A percentile compares a stretch with the other conserved stretches of the same genome.
Evolutionary conservation across 2,329 filamentous ascomycete species (phyloP).

Genomic region (Pseudogymnoascus sp.): DNA sequence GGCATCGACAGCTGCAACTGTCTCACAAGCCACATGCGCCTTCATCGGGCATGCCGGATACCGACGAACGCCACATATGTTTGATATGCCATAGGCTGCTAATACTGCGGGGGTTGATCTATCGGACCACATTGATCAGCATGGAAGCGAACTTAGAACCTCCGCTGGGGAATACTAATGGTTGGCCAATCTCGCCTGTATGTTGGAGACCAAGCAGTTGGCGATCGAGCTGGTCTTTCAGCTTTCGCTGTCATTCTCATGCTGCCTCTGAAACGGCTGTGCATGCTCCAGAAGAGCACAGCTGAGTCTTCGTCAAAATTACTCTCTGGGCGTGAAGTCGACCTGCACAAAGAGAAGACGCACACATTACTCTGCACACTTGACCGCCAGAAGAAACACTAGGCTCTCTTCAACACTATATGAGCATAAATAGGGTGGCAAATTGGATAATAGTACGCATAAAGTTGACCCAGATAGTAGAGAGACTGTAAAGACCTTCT

Average conservation of each 20-base stretch:
- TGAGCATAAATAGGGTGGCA: neutral
- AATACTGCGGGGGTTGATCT: neutral
- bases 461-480: neutral
- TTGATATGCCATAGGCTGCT: neutral
- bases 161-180: neutral
- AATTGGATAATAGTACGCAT: neutral
- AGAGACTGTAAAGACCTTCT: neutral
- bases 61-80: neutral
- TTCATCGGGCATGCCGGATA: neutral
- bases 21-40: slow-evolving; percentile 1
- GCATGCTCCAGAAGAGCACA: neutral
- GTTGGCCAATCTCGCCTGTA: neutral
- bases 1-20: neutral
- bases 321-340: neutral
- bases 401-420: neutral
- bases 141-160: neutral
- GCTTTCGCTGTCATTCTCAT: neutral
- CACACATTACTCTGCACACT: neutral
- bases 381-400: neutral
- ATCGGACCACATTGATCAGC: neutral
- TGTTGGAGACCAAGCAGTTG: neutral
- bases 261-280: neutral
- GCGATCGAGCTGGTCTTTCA: neutral
- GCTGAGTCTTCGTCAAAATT: neutral
- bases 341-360: neutral